Conservation (phyloP, 1,139 yeast species). For the Debaryomycetaceae sp. region DNA sequence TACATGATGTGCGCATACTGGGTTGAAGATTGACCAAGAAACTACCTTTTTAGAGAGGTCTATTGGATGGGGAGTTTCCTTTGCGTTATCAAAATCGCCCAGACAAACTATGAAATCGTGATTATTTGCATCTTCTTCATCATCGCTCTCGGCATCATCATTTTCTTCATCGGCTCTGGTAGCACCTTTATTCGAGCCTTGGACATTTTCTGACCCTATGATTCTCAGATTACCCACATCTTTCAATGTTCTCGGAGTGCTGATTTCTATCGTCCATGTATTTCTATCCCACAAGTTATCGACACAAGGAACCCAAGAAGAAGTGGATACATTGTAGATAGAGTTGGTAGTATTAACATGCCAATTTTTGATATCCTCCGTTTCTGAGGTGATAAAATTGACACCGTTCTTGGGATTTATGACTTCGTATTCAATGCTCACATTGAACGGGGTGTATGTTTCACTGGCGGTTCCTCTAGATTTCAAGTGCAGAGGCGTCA, state of each 20-base stretch:
- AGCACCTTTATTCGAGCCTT: conserved; percentile 2
- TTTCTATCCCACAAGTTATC: conserved; percentile 86
- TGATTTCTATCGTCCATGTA: conserved; percentile 88
- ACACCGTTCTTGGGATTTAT: conserved; percentile 73
- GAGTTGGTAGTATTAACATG: conserved; percentile 84
- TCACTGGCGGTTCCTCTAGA: conserved; percentile 31
- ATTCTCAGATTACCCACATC: conserved; percentile 57
- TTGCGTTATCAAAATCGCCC: conserved; percentile 58
- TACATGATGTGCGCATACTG: conserved; percentile 92
- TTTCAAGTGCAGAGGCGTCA: conserved; percentile 39
- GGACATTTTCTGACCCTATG: conserved; percentile 32
- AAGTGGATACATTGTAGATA: conserved; percentile 75
- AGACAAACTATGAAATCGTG: conserved; percentile 69
- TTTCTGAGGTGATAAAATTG: conserved; percentile 57
- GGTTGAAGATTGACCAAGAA: conserved; percentile 76
- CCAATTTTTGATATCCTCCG: conserved; percentile 49
- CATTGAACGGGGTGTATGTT: conserved; percentile 66
- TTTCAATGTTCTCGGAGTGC: conserved; percentile 74
- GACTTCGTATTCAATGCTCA: conserved; percentile 66
- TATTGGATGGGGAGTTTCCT: conserved; percentile 45
- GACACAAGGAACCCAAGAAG: conserved; percentile 96
- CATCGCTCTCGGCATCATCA: conserved; percentile 31
- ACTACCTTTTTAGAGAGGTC: conserved; percentile 74
- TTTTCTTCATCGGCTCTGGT: conserved; percentile 1
- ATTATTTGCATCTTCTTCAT: conserved; percentile 48